Evolutionary conservation across 108 stramenopile genomes (phyloP), one percentile per base, ranked within the genome.

Genomic region (Cylindrotheca closterium): DNA sequence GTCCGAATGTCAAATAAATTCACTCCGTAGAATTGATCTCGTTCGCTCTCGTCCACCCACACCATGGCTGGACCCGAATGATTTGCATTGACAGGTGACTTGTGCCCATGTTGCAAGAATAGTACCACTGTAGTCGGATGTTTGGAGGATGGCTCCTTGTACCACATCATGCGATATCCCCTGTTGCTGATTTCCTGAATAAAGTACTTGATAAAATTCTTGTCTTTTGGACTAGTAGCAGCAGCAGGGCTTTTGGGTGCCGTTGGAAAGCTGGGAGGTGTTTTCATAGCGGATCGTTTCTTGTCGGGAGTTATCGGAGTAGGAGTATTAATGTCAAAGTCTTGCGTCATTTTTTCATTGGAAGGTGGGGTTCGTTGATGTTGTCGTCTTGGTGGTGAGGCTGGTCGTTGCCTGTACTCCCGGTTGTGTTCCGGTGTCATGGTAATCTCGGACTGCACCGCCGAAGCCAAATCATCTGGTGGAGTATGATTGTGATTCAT

Each of bases 1-100:
- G 60, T 63, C n/a, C 37, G 59, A 58, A 85, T 81, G 30, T 79
- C 79, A 63, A 85, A 80, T 21, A 85, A 31, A 49, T 77, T 58
- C 54, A 85, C 57, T 2, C 68, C 64, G 23, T 61, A 58, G 15
- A 42, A 42, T 42, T 42, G 37, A 42, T 42, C 37, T 2, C 26
- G 55, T 30, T 68, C 66, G 7, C n/a, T 58, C 8, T 63, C 60
- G 4, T 55, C 42, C 15, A 58, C 77, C 74, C 77, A 75, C 18
- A 71, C 73, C 28, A 83, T 46, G 7, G 59, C 55, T 15, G 81
- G 81, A 17, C 59, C 70, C 22, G 63, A 74, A 53, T 63, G 73
- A 22, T 32, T 67, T 23, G 47, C 12, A 2, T 29, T 18, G 37
- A 15, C 37, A 7, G 37, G 37, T 42, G 7, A 15, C 37, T 10